phyloP scores from a whole-genome alignment of 1,284 basidiomycete species.

The Chondrostereum purpureum region DNA sequence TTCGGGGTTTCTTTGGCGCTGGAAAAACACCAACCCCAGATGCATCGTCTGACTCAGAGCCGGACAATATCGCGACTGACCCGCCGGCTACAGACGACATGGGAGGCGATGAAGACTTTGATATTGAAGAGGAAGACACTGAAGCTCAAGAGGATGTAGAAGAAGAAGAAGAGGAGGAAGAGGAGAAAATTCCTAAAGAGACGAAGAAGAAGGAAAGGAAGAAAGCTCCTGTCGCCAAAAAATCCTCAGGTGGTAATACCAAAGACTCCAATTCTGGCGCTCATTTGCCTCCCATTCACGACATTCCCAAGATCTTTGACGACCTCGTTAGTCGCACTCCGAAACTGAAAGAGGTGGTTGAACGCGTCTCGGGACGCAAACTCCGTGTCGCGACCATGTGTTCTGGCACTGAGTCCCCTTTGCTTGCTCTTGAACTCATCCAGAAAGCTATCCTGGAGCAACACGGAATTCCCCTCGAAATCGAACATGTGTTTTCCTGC shows the following conservation, averaged over 20 bases:
- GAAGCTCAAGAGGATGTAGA: conserved; percentile 11
- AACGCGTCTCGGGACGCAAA: conserved; percentile 73
- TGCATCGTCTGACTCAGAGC: neutral
- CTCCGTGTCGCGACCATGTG: conserved; percentile 96
- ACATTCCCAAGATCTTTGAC: conserved; percentile 79
- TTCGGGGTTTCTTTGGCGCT: neutral
- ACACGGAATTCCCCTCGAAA: conserved; percentile 57
- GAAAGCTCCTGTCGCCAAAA: conserved; percentile 40
- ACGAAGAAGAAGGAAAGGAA: conserved; percentile 30
- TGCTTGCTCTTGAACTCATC: conserved; percentile 85
- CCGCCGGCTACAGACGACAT: conserved; percentile 11
- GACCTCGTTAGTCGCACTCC: conserved; percentile 76
- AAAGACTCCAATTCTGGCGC: conserved; percentile 24
- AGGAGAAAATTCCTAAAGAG: conserved; percentile 10
- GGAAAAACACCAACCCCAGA: neutral
- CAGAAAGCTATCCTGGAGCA: conserved; percentile 69
- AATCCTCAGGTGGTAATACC: neutral
- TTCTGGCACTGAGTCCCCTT: conserved; percentile 91
- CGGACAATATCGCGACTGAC: neutral
- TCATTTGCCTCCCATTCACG: conserved; percentile 73
- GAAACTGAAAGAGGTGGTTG: conserved; percentile 61
- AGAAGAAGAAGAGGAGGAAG: conserved; percentile 23
- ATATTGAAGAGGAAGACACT: conserved; percentile 16
- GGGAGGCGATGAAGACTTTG: conserved; percentile 12
- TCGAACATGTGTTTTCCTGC: conserved; percentile 95